Conservation (phyloP, 2,329 filamentous ascomycete genomes). For the Gremmenia infestans region DNA sequence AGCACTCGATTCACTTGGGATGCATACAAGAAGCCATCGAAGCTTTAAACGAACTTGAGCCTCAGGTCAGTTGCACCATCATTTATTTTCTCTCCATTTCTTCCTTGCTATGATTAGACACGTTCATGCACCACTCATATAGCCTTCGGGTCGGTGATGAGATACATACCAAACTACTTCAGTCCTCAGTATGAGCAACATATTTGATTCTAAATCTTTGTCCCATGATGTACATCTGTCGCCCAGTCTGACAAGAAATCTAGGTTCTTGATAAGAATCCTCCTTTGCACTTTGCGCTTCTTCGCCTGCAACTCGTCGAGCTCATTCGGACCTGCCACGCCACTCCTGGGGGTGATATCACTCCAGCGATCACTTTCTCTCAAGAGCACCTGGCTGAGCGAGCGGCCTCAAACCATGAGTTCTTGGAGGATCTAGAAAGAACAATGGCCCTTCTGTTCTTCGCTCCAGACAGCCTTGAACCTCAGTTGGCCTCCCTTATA, state of each 20-base stretch:
- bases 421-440: slow-evolving; percentile 80
- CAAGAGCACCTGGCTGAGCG: slow-evolving; percentile 81
- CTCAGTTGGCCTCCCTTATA: slow-evolving; percentile 70
- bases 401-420: slow-evolving; percentile 74
- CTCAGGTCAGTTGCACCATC: slow-evolving; percentile 64
- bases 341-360: slow-evolving; percentile 65
- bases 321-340: slow-evolving; percentile 75
- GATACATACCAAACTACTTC: slow-evolving; percentile 70
- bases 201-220: slow-evolving; percentile 13
- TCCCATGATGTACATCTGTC: not conserved
- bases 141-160: slow-evolving; percentile 85
- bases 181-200: slow-evolving; percentile 80
- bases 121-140: slow-evolving; percentile 99
- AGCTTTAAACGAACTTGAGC: slow-evolving; percentile 82
- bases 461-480: slow-evolving; percentile 70
- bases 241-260: slow-evolving; percentile 13
- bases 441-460: slow-evolving; percentile 94
- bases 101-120: slow-evolving; percentile 82
- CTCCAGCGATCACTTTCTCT: slow-evolving; percentile 74
- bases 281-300: slow-evolving; percentile 79
- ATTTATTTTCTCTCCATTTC: slow-evolving; percentile 9
- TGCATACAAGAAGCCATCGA: slow-evolving; percentile 83
- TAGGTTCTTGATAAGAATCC: slow-evolving; percentile 85
- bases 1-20: slow-evolving; percentile 78
- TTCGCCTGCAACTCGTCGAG: slow-evolving; percentile 90